Percentiles rank a stretch among this genome's conserved stretches.
Evolutionary conservation across 805 yeast species (phyloP).

Genomic region (Candida argentea): DNA sequence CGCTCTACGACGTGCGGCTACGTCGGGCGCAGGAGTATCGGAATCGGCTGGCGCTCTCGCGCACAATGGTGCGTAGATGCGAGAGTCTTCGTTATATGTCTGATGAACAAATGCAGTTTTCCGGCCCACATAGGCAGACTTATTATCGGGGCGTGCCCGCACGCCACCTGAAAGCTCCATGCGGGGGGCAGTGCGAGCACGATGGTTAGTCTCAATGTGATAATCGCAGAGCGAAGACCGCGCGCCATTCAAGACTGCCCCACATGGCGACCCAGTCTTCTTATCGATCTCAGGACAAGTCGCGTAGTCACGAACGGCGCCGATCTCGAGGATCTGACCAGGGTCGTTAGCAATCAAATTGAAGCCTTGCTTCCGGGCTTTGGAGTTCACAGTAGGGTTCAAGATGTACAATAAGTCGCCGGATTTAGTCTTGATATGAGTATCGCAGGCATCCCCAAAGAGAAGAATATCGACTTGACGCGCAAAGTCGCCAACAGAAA

Average conservation of each 20-base stretch:
- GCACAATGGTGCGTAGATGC: slow-evolving; percentile 11
- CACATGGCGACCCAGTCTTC: slow-evolving; percentile 42
- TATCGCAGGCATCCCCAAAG: slow-evolving; percentile 57
- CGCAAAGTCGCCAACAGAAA: slow-evolving; percentile 61
- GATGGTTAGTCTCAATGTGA: slow-evolving; percentile 53
- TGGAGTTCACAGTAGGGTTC: slow-evolving; percentile 55
- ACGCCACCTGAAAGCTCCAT: slow-evolving; percentile 65
- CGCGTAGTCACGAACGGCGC: slow-evolving; percentile 57
- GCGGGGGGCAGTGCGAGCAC: slow-evolving; percentile 47
- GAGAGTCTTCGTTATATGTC: slow-evolving; percentile 14
- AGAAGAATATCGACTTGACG: slow-evolving; percentile 50
- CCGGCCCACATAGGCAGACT: slow-evolving; percentile 30
- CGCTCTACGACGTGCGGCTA: slow-evolving; percentile 29
- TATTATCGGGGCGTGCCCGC: slow-evolving; percentile 16
- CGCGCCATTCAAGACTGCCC: slow-evolving; percentile 46
- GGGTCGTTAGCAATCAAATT: slow-evolving; percentile 38
- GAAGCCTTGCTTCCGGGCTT: slow-evolving; percentile 28
- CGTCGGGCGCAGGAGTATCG: slow-evolving; percentile 33
- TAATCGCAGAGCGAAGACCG: slow-evolving; percentile 54
- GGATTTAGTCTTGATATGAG: slow-evolving; percentile 59
- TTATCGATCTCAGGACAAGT: slow-evolving; percentile 45
- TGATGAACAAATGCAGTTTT: slow-evolving; percentile 8
- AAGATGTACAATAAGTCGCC: slow-evolving; percentile 70
- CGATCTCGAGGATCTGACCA: slow-evolving; percentile 61
- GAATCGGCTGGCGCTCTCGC: slow-evolving; percentile 22